A percentile compares a stretch with the other conserved stretches of the same genome.
Evolutionary conservation across 305 asterid species (phyloP).

Genomic region (Fraxinus dipetala): DNA sequence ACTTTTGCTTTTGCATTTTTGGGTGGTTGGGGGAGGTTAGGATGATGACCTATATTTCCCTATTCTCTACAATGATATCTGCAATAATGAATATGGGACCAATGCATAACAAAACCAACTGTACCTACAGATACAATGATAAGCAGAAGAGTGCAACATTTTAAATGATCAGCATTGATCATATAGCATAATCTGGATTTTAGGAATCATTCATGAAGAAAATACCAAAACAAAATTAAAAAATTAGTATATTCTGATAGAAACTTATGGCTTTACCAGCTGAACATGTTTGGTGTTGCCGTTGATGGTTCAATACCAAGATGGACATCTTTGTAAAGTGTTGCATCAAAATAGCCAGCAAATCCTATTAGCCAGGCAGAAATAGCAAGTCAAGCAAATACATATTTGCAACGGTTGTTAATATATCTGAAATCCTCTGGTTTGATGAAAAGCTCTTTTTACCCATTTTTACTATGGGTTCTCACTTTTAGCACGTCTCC

Average conservation of each 20-base stretch:
- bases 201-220: not conserved
- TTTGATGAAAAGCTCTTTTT: not conserved
- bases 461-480: not conserved
- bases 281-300: constrained; percentile 61
- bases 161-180: not conserved
- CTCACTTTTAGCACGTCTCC: not conserved
- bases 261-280: not conserved
- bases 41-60: not conserved
- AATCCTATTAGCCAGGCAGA: constrained; percentile 52
- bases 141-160: not conserved
- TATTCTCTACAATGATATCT: not conserved
- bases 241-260: not conserved
- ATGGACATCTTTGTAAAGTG: constrained; percentile 88
- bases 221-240: constrained; percentile 8
- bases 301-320: constrained; percentile 95
- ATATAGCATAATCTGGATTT: not conserved
- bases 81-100: not conserved
- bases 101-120: not conserved
- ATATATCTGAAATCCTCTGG: not conserved
- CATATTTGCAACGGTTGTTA: not conserved
- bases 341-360: constrained; percentile 92
- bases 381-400: constrained; percentile 13
- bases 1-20: not conserved
- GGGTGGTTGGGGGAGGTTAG: not conserved
- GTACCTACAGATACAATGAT: not conserved